Evolutionary conservation across 2,329 filamentous ascomycete genomes (phyloP).

Genomic region (Orbilia ellipsospora): DNA sequence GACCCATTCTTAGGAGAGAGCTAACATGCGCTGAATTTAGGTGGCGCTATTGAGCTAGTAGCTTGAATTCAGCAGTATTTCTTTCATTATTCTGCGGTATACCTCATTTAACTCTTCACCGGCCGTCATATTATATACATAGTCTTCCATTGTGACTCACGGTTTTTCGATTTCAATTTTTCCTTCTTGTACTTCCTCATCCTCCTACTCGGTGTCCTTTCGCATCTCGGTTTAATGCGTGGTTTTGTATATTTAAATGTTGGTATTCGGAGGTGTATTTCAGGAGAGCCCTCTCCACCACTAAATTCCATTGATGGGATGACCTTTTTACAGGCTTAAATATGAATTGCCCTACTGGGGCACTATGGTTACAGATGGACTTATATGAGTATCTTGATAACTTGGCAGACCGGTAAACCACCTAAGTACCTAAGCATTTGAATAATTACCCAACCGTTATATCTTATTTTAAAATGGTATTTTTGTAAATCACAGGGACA

Average conservation of each 20-base stretch:
- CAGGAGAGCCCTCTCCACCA: constrained; percentile 17
- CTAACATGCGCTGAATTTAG: constrained; percentile 7
- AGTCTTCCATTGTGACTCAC: constrained; percentile 35
- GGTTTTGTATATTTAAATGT: constrained; percentile 52
- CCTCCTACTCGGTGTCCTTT: constrained; percentile 27
- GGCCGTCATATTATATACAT: constrained; percentile 9
- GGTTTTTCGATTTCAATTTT: constrained; percentile 26
- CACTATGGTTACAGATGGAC: too few relatives aligned
- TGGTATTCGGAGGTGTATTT: constrained; percentile 36
- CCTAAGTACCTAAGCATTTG: too few relatives aligned
- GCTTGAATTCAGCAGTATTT: constrained; percentile 22
- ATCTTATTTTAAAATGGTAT: too few relatives aligned
- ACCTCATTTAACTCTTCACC: constrained; percentile 1
- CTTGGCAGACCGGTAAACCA: too few relatives aligned
- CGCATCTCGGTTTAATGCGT: constrained; percentile 37
- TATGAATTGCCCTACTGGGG: too few relatives aligned
- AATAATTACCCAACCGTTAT: too few relatives aligned
- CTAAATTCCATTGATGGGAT: constrained; percentile 33
- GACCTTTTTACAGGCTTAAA: not conserved
- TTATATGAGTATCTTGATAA: too few relatives aligned
- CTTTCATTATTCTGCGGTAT: constrained; percentile 16
- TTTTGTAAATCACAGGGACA: too few relatives aligned
- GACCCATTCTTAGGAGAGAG: too few relatives aligned
- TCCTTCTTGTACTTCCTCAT: not conserved
- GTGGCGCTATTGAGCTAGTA: constrained; percentile 46